Evolutionary conservation across 331 rosid genomes (phyloP), one percentile per base, ranked within the genome.

Genomic region (Ulmus americana): DNA sequence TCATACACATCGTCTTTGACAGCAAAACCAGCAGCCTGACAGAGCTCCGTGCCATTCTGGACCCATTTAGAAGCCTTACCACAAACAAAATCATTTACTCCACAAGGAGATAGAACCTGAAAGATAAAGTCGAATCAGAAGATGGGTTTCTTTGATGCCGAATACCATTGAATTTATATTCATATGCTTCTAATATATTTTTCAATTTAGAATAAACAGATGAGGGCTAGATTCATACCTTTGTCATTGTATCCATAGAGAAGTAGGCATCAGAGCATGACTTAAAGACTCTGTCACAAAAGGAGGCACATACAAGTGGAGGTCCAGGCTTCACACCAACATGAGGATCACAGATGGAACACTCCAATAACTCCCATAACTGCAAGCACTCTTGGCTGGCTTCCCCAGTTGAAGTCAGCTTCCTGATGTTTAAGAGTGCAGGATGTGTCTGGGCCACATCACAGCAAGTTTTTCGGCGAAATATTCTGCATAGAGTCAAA

Each of bases 11-110:
- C 86, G 11, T 68, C 66, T 45, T 80, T 87, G 67, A 94, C 86
- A 43, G 67, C 69, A 81, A 90, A 90, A 68, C 97, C 99, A 14
- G 95, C 88, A 71, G 91, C 86, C 40, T 43, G 65, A 79, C 99
- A 94, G 66, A 94, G 90, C 74, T 87, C 95, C 16, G 97, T 89
- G 71, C 99, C 99, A 69, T 94, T 94, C 59, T 65, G 79, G 74
- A 87, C 88, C 99, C 97, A 94, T 64, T 87, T 83, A 2, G 95
- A 83, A 61, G 95, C 95, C 76, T 87, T 89, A 77, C 99, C 99
- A 75, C 99, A 94, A 56, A 94, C 90, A 70, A 85, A 94, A 85
- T 94, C 97, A 50, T 87, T 90, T 74, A 82, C 88, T 66, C 99
- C 99, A 72, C 99, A 94, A 4, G 99, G 99, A 76, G 95, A 85